Conservation (phyloP, 768 basidiomycete genomes). For the Mycena venus region DNA sequence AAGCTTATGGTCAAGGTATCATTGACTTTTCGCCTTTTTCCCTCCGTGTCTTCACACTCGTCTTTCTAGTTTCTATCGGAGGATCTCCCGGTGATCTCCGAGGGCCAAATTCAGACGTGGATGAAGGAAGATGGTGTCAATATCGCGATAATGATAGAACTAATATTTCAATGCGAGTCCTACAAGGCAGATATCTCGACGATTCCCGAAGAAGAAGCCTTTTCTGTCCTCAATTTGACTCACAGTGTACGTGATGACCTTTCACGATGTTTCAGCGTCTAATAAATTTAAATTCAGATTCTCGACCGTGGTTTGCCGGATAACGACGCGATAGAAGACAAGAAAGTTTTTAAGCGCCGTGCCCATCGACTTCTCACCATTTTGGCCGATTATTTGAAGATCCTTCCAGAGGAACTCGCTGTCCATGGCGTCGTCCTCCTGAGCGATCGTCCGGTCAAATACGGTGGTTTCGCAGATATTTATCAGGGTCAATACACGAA, state of each 20-base stretch:
- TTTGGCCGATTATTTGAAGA: not conserved
- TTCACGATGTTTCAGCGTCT: not conserved
- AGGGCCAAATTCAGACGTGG: not conserved
- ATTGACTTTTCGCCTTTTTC: not conserved
- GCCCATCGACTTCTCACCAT: not conserved
- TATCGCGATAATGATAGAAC: not conserved
- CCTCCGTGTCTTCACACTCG: not conserved
- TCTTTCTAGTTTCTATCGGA: not conserved
- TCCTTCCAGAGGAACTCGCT: not conserved
- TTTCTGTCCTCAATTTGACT: not conserved
- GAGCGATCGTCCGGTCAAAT: slow-evolving; percentile 2
- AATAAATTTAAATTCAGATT: not conserved
- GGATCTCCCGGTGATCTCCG: not conserved
- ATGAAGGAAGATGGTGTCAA: not conserved
- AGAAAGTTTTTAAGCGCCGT: not conserved
- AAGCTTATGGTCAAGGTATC: not conserved
- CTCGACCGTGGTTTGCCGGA: not conserved
- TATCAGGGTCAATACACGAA: slow-evolving; percentile 3
- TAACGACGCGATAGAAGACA: not conserved
- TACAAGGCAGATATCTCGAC: not conserved
- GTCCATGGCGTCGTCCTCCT: not conserved
- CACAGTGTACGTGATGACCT: not conserved
- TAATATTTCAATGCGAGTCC: not conserved
- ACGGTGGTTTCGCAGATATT: slow-evolving; percentile 8
- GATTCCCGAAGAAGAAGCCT: not conserved